Evolutionary conservation across 208 protist species (phyloP).

Genomic region (Spongospora subterranea): DNA sequence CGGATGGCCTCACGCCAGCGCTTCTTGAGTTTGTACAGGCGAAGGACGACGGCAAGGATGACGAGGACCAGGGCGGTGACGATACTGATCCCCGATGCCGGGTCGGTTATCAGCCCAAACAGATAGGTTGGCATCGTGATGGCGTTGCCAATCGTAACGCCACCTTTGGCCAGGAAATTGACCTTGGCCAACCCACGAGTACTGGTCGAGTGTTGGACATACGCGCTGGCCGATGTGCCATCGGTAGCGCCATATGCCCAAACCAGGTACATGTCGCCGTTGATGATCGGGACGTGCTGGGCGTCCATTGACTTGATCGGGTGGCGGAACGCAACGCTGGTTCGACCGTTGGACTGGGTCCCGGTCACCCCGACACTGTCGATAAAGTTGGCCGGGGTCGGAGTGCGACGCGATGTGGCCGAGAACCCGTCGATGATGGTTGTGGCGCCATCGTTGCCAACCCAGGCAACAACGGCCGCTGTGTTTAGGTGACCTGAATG

Average conservation of each 20-base stretch:
- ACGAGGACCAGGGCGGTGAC: not conserved
- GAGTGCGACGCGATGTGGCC: not conserved
- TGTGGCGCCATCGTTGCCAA: constrained; percentile 6
- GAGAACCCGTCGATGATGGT: not conserved
- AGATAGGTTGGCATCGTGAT: not conserved
- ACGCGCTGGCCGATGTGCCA: not conserved
- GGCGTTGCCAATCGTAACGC: not conserved
- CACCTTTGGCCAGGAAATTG: not conserved
- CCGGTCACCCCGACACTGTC: not conserved
- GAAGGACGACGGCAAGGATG: not conserved
- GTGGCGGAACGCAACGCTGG: not conserved
- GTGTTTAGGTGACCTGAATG: constrained; percentile 55
- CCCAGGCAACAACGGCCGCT: constrained; percentile 5
- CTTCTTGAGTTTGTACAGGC: not conserved
- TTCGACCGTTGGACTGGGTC: not conserved
- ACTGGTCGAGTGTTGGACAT: not conserved
- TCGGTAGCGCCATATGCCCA: constrained; percentile 35
- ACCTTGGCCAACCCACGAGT: not conserved
- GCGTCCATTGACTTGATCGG: not conserved
- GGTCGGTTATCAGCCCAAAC: not conserved
- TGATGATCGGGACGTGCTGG: not conserved
- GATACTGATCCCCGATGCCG: not conserved
- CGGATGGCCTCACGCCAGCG: not conserved
- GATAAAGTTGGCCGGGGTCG: constrained; percentile 1
- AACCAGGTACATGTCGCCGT: constrained; percentile 1